Base-by-base conservation (phyloP, 371 early-diverging fungal genomes). In the Syncephalis plumigaleata region DNA sequence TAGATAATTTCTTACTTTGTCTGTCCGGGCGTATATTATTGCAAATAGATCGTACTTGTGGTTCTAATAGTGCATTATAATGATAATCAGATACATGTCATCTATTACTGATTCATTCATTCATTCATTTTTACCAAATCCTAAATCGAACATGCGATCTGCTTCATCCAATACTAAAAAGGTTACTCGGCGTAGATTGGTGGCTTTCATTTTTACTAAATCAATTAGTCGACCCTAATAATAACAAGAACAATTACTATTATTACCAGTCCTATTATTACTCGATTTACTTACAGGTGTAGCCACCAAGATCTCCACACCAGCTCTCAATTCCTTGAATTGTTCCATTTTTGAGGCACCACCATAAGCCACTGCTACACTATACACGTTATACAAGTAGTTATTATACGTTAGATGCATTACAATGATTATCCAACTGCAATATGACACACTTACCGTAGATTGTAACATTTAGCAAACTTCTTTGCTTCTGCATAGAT, bases 151-250 rank as follows among this genome's bases (percentile, higher is more conserved):
- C 81, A 91, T 87, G 40, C 91, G 74, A 59, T 92, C 91, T 5
- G 91, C 98, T 65, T 94, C 94, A 65, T 94, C 95, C 54, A 95
- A 63, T 1, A 95, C 93, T 20, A 96, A 64, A 57, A 84, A 94
- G 18, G 91, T 87, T 1, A 91, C 87, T 40, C 95, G 73, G 42
- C 71, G 68, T 36, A 96, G 66, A 55, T 85, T 91, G n/a, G 89
- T 79, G 26, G 80, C 84, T 47, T 79, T 77, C 62, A 83, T 77
- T 46, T 86, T 79, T 46, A 93, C 71, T 81, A 98, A 77, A 58
- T 98, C 98, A 60, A 93, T 89, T 47, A 98, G 64, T 46, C 98
- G 70, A 36, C 98, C 98, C 36, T 54, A 31, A 62, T 55, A 15
- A n/a, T n/a, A n/a, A n/a, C n/a, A n/a, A n/a, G n/a, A n/a, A n/a